These are phyloP conservation scores for Linderina pennispora DNA, from an alignment of 192 early-diverging fungal genomes.

Conservation along the genomic window DNA sequence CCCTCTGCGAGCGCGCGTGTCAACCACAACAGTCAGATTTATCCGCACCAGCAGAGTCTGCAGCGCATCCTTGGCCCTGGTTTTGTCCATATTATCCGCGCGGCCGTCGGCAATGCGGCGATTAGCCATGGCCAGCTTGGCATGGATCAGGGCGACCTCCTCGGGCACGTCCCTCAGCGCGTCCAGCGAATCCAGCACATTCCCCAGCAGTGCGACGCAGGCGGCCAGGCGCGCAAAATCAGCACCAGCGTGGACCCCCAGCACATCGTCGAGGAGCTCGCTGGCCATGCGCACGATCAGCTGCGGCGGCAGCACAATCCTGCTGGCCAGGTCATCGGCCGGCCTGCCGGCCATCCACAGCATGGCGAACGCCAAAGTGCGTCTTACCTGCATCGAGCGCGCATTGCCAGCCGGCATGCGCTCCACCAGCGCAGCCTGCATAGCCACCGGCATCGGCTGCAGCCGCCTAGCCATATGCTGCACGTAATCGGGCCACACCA, in stretches of 20 bases:
- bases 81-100: slow-evolving; percentile 29
- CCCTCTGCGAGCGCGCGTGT: too few species aligned
- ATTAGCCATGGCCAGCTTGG: slow-evolving; percentile 14
- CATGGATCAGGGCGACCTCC: slow-evolving; percentile 7
- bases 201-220: slow-evolving; percentile 22
- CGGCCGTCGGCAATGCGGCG: slow-evolving; percentile 28
- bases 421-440: slow-evolving; percentile 13
- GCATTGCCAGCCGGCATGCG: slow-evolving; percentile 13
- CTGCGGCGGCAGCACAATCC: slow-evolving; percentile 19
- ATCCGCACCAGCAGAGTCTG: slow-evolving; percentile 30
- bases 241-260: slow-evolving; percentile 11
- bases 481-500: slow-evolving; percentile 18
- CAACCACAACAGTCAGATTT: slow-evolving; percentile 18
- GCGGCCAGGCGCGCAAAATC: slow-evolving; percentile 27
- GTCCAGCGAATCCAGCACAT: slow-evolving; percentile 21
- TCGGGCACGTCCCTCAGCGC: slow-evolving; percentile 17
- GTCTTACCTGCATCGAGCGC: slow-evolving; percentile 30
- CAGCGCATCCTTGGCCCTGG: slow-evolving; percentile 38
- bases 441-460: not conserved
- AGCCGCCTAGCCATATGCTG: slow-evolving; percentile 4
- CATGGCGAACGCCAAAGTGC: slow-evolving; percentile 21
- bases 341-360: slow-evolving; percentile 8
- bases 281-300: slow-evolving; percentile 29
- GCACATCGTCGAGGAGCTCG: slow-evolving; percentile 20
- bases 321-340: not conserved